phyloP scores from a whole-genome alignment of 345 rosid genomes.

The Syzygium jambos region DNA sequence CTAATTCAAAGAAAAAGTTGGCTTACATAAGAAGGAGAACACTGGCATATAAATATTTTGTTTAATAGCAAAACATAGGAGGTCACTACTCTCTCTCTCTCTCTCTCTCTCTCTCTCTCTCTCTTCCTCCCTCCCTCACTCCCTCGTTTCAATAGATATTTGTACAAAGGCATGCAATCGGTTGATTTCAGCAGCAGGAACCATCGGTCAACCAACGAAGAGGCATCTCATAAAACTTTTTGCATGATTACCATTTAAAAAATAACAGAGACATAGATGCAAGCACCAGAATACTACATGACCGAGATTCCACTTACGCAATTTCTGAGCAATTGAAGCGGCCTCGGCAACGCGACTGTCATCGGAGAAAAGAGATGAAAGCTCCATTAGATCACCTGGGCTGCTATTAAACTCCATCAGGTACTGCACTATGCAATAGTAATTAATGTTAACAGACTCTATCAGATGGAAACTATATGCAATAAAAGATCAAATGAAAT shows the following conservation, averaged over 20 bases:
- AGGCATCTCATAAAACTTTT: too few species aligned
- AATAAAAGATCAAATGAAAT: constrained; percentile 2
- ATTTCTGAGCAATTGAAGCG: constrained; percentile 94
- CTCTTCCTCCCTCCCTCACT: too few species aligned
- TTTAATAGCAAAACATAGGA: too few species aligned
- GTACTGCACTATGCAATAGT: constrained; percentile 47
- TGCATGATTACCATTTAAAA: background rate
- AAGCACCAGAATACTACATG: background rate
- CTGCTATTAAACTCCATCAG: constrained; percentile 97
- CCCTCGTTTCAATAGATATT: too few species aligned
- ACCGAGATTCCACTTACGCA: constrained; percentile 43
- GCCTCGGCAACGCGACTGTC: constrained; percentile 99
- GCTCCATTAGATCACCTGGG: constrained; percentile 99
- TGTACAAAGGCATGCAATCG: too few species aligned
- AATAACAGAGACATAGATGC: background rate
- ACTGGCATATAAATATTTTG: background rate
- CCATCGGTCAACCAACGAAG: too few species aligned
- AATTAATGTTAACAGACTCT: background rate
- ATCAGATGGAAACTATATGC: background rate
- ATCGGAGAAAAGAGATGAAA: constrained; percentile 95
- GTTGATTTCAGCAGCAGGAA: too few species aligned
- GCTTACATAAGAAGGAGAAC: background rate
- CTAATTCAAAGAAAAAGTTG: background rate
- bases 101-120: too few species aligned
- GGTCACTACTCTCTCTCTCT: too few species aligned